Conservation (phyloP, 768 basidiomycete species). For the Leccinellum albellum region DNA sequence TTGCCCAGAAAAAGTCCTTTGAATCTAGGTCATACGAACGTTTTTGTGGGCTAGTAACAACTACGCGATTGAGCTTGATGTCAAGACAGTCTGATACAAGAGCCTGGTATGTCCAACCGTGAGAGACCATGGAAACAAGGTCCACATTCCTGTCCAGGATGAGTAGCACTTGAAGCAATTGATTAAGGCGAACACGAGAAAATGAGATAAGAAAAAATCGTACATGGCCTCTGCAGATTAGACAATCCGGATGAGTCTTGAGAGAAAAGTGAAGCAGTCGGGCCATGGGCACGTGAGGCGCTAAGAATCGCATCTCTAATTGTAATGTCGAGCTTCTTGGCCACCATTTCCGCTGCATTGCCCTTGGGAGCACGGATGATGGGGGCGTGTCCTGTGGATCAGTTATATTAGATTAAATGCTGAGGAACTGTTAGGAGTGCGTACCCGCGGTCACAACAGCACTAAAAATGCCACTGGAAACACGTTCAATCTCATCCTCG, state of each 20-base stretch:
- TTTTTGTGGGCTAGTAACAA: slow-evolving; percentile 72
- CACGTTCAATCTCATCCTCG: slow-evolving; percentile 88
- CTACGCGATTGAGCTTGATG: slow-evolving; percentile 93
- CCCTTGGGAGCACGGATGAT: slow-evolving; percentile 77
- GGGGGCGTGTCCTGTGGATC: not conserved
- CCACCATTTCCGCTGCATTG: slow-evolving; percentile 99
- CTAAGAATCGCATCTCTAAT: slow-evolving; percentile 81
- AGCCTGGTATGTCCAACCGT: slow-evolving; percentile 99
- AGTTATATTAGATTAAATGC: not conserved
- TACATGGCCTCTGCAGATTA: slow-evolving; percentile 84
- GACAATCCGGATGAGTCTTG: slow-evolving; percentile 82
- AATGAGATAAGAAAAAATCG: slow-evolving; percentile 23
- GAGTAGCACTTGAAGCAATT: slow-evolving; percentile 65
- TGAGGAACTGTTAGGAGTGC: slow-evolving; percentile 15
- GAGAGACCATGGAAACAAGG: slow-evolving; percentile 86
- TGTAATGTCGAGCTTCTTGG: slow-evolving; percentile 89
- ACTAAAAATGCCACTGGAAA: slow-evolving; percentile 88
- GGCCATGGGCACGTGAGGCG: slow-evolving; percentile 56
- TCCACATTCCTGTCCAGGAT: slow-evolving; percentile 95
- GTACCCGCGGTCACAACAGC: slow-evolving; percentile 83
- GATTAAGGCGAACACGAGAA: slow-evolving; percentile 7
- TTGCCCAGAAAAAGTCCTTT: slow-evolving; percentile 99
- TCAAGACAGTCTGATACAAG: slow-evolving; percentile 96
- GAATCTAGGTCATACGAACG: slow-evolving; percentile 92
- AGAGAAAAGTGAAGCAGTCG: slow-evolving; percentile 62